Evolutionary conservation across 495 filamentous ascomycete species (phyloP), one percentile per base, ranked within the genome.

Genomic region (Penicillium silybi): DNA sequence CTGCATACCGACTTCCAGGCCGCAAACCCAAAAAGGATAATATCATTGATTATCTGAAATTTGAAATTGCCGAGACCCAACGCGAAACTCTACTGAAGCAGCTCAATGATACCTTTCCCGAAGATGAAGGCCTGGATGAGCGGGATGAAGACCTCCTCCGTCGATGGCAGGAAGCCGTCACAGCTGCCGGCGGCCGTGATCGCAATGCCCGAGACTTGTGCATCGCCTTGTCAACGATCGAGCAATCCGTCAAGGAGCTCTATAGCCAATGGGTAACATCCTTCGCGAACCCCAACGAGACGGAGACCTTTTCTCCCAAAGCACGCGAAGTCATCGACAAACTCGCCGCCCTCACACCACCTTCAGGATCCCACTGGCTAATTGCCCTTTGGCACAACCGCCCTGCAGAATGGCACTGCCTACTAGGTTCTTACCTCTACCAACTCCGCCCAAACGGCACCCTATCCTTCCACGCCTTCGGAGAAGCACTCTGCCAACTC

Each of bases 11-110:
- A 60, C 76, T 67, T 64, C 66, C 52, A 47, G 62, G 59, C 10
- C 66, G 71, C 15, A 62, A 61, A 9, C 62, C 58, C 10, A 75
- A 78, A n/a, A 18, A 16, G 11, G 69, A 69, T 1, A 70, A 74
- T 0, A 82, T 95, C 40, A 78, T 91, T 44, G 91, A 96, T 62
- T 80, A 81, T 26, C 71, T 97, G 23, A 84, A 84, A 49, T 90
- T 90, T 47, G 56, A 65, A 0, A 76, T 89, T 3, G 78, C 84
- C 3, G 66, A 64, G 13, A 70, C 72, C 0, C 78, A 84, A 20
- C 70, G 80, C 11, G 58, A 80, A 9, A 62, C 61, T 1, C 80
- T 85, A 7, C 66, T 84, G 0, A 59, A 59, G 15, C 68, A 78
- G 7, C 71, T 82, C 1, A 52, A 82, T 19, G 50, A 60, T 2